These are phyloP conservation scores for Kluyveromyces dobzhanskii DNA, from an alignment of 805 yeast genomes.

Conservation along the genomic window DNA sequence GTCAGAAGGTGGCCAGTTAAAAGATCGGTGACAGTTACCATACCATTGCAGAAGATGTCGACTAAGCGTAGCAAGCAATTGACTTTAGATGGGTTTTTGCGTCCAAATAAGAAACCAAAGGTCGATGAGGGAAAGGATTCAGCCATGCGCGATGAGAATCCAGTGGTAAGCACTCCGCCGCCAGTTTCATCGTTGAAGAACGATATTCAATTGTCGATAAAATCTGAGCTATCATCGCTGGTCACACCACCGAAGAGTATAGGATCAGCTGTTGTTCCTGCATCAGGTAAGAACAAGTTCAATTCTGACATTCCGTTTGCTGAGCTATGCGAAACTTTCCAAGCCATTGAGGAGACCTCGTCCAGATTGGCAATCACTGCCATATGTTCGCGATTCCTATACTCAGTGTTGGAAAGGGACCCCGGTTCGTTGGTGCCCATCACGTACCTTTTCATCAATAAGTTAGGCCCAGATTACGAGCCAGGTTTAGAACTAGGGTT, in stretches of 20 bases:
- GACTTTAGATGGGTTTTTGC: constrained; percentile 27
- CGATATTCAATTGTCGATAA: too few species aligned
- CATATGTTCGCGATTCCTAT: constrained; percentile 63
- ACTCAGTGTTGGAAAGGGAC: constrained; percentile 48
- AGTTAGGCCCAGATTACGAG: constrained; percentile 93
- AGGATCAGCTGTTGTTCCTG: neutral
- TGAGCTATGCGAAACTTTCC: constrained; percentile 54
- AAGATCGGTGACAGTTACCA: too few species aligned
- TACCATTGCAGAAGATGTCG: neutral
- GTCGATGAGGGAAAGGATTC: constrained; percentile 4
- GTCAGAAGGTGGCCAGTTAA: too few species aligned
- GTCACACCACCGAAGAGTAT: neutral
- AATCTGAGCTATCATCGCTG: too few species aligned
- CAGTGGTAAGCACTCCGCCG: constrained; percentile 1
- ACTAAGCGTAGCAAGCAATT: constrained; percentile 17
- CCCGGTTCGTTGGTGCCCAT: constrained; percentile 54
- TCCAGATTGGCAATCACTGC: constrained; percentile 78
- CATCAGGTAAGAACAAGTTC: neutral
- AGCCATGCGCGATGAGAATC: neutral
- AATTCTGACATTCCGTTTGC: constrained; percentile 27
- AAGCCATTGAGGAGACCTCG: constrained; percentile 68
- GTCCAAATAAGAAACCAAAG: constrained; percentile 15
- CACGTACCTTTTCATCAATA: constrained; percentile 78
- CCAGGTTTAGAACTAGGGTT: constrained; percentile 81
- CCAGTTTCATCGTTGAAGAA: constrained; percentile 3